Evolutionary conservation across 805 yeast genomes (phyloP), one percentile per base, ranked within the genome.

Genomic region (Monosporozyma servazzii): DNA sequence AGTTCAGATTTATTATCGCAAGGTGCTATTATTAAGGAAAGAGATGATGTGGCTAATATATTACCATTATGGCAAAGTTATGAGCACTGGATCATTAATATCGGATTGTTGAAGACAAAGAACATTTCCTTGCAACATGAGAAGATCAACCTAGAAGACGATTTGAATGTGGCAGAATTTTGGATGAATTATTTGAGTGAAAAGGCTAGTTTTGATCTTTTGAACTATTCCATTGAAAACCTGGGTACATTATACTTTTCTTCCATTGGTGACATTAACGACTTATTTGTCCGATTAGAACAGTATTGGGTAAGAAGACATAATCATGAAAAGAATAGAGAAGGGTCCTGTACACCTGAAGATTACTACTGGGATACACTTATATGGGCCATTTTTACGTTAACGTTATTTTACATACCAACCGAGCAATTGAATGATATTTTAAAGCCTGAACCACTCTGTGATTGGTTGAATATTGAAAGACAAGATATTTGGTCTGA

Each of bases 241-340:
- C 44, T 67, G 11, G 71, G 71, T 3, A 53, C 60, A 2, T 52
- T 68, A 23, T 67, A 53, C 54, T 64, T 67, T 54, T 69, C 69
- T 9, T 53, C 57, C n/a, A 42, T 68, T 15, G 58, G 62, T 33
- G 70, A 67, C 48, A 58, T 67, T 2, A 57, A 60, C 15, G 68
- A 65, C 13, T 51, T 65, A 25, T 64, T 62, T 29, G 23, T 56
- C 11, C 51, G 59, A 30, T 52, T 64, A 27, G 64, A 61, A 30
- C 53, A 44, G 18, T 62, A 58, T 45, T 63, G 65, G 62, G 52
- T 54, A 25, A 53, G 61, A 21, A 53, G 56, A n/a, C 53, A 57
- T n/a, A 30, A 48, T 11, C 42, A 42, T 3, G 51, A 48, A 8
- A 17, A 36, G 18, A 13, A 20, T 1, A 47, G 48, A 3, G 46